Evolutionary conservation across 2,329 filamentous ascomycete genomes (phyloP), one percentile per base, ranked within the genome.

Genomic region (Plenodomus lindquistii): DNA sequence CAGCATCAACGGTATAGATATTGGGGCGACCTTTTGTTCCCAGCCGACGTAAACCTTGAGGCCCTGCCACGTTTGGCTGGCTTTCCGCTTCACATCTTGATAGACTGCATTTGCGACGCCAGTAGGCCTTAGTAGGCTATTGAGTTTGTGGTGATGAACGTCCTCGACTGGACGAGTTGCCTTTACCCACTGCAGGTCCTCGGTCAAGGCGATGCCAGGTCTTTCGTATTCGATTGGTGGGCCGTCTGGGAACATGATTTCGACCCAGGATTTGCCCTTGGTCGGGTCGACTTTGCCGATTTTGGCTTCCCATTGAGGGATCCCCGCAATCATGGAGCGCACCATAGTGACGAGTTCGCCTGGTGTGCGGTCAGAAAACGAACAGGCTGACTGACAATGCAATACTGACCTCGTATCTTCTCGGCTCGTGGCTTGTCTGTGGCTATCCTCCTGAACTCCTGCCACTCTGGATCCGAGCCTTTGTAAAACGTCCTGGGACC

Each of bases 391-490:
- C 16, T 38, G 4, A 42, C 61, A 4, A 31, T 31, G 27, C 27
- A 31, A 15, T 31, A 37, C 50, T 31, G 55, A 72, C 71, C 48
- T 48, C 73, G 69, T 46, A 79, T 71, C 36, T 68, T 71, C 34
- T 70, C 62, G 16, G 74, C 63, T 46, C 72, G 66, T 22, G 68
- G 41, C 20, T 66, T 65, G 55, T 81, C 75, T n/a, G 67, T 70
- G 6, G 75, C 69, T 15, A 81, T 55, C 42, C 73, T 75, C 38
- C 73, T 63, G 46, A 79, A 81, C 44, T 76, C 77, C 58, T 79
- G 74, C 79, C 78, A 81, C 54, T 81, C 79, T 2, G 78, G 77
- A 68, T 81, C 79, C n/a, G 73, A 75, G 19, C 75, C 77, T 57
- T 72, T 76, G 65, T 79, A 81, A 48, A 67, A 79, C 3, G 66